Conservation (phyloP, 2,329 filamentous ascomycete species). For the Cercospora sojina region DNA sequence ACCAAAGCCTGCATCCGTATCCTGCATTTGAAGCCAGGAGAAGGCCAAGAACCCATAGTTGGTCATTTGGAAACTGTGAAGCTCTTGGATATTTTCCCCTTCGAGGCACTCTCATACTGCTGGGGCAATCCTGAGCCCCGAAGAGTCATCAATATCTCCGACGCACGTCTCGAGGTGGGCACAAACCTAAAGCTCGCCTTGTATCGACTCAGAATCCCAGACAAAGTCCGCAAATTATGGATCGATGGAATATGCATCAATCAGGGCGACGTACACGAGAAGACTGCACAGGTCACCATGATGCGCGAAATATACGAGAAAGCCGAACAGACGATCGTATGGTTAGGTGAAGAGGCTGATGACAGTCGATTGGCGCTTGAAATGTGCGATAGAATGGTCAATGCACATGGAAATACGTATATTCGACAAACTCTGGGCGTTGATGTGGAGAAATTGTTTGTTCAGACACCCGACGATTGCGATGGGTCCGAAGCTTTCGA, state of each 20-base stretch:
- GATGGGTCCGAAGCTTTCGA: not conserved
- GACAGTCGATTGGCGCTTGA: not conserved
- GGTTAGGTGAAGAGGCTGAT: conserved; percentile 8
- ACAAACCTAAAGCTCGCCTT: conserved; percentile 10
- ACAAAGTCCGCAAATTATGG: conserved; percentile 1
- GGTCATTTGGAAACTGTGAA: conserved; percentile 5
- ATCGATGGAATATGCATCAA: conserved; percentile 23
- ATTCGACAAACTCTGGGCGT: conserved; percentile 2
- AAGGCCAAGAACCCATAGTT: not conserved
- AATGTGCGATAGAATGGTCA: conserved; percentile 1
- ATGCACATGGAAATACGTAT: conserved; percentile 5
- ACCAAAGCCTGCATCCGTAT: not conserved
- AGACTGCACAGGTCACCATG: conserved; percentile 10
- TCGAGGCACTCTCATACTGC: conserved; percentile 12
- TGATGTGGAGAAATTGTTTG: conserved; percentile 1
- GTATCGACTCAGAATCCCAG: not conserved
- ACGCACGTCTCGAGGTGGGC: not conserved
- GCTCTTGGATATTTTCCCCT: not conserved
- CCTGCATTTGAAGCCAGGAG: conserved; percentile 4
- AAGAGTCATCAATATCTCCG: conserved; percentile 5
- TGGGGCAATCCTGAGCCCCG: conserved; percentile 9
- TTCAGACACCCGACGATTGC: not conserved
- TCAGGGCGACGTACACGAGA: conserved; percentile 13
- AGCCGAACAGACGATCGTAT: conserved; percentile 9
- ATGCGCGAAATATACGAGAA: conserved; percentile 17